phyloP scores from a whole-genome alignment of 192 early-diverging fungal species.

The Backusella sp. region DNA sequence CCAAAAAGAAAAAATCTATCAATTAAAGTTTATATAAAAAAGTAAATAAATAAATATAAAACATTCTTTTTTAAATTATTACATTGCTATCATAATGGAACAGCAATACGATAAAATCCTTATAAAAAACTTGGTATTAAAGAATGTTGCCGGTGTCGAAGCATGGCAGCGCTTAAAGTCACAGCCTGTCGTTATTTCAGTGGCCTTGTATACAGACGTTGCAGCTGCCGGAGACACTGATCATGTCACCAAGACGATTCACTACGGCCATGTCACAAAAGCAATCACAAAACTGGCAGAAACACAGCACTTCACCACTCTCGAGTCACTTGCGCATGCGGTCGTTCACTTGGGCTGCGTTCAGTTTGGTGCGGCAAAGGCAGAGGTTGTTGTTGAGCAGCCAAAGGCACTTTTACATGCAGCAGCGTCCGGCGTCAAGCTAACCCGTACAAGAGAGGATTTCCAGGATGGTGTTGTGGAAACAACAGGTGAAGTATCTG shows the following conservation, averaged over 20 bases:
- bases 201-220: slow-evolving; percentile 73
- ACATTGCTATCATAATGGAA: background rate
- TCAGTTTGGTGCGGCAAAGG: slow-evolving; percentile 62
- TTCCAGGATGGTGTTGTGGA: slow-evolving; percentile 24
- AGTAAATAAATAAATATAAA: slow-evolving; percentile 4
- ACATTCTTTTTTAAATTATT: background rate
- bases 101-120: slow-evolving; percentile 59
- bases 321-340: slow-evolving; percentile 70
- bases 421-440: slow-evolving; percentile 81
- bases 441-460: slow-evolving; percentile 73
- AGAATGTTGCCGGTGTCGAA: slow-evolving; percentile 87
- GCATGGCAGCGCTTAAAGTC: slow-evolving; percentile 88
- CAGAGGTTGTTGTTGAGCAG: slow-evolving; percentile 78
- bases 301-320: slow-evolving; percentile 63
- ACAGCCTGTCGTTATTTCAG: slow-evolving; percentile 83
- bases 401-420: slow-evolving; percentile 91
- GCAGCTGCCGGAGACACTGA: slow-evolving; percentile 76
- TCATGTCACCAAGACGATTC: slow-evolving; percentile 75
- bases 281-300: slow-evolving; percentile 75
- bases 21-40: background rate
- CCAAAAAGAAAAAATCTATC: slow-evolving; percentile 1
- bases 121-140: slow-evolving; percentile 77
- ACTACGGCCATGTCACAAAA: slow-evolving; percentile 82
- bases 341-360: slow-evolving; percentile 60
- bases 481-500: slow-evolving; percentile 36